Base-by-base conservation (phyloP, 2,329 filamentous ascomycete species). In the Curvularia verruculosa region DNA sequence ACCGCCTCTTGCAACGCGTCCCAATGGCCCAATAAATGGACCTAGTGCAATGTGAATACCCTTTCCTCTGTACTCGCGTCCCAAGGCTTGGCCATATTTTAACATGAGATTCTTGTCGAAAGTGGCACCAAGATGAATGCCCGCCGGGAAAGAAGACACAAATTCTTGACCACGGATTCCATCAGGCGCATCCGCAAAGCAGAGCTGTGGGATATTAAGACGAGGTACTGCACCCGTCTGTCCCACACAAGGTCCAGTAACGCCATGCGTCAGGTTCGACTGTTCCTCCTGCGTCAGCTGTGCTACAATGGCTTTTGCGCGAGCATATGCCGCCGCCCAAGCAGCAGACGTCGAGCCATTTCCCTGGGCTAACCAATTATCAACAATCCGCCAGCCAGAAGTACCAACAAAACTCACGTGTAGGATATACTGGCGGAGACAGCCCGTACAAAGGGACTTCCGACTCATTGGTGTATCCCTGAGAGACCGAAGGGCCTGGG, bases 21-120 rank as follows among this genome's bases (percentile, higher is more conserved):
- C 89, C 1, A 92, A 71, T 0, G 90, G 85, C 0, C 89, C 89
- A 26, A 90, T 86, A 0, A 84, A 81, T 0, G 89, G 89, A 0
- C 89, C 89, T 5, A 93, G 80, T 62, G 85, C 86, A 52, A 91
- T 81, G 68, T 92, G 86, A 37, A 87, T 83, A 1, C 89, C 89
- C 68, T 92, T 92, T 4, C 87, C 87, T 12, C 85, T 84, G 48
- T 87, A 87, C 71, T 92, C 89, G 59, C 85, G 77, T n/a, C 89
- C 89, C 5, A 92, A 77, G 3, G 86, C 88, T 12, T 85, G 82
- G 1, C 85, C 89, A 18, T 89, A 84, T 51, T 83, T 79, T 59
- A 89, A 87, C 77, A 91, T 88, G 46, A 92, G 78, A 12, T 83
- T 77, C 75, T 89, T 90, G 74, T 89, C 87, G 66, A 87, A 92